Evolutionary conservation across 2,329 filamentous ascomycete species (phyloP).

Genomic region (Alternaria alternata): DNA sequence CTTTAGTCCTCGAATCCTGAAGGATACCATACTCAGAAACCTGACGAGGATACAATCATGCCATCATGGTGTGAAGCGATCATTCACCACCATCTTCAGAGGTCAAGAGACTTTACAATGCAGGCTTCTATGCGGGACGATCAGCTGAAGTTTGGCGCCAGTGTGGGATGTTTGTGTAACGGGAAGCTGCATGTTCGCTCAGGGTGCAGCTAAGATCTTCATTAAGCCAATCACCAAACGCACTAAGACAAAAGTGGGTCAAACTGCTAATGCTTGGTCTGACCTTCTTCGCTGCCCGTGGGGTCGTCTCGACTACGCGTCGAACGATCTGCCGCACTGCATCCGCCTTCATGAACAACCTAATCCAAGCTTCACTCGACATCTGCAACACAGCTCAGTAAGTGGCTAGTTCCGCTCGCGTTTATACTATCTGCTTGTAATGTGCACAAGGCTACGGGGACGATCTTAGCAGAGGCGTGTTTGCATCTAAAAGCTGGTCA

Average conservation of each 20-base stretch:
- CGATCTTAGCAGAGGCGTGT: no score
- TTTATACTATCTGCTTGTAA: background rate
- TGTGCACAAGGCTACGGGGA: background rate
- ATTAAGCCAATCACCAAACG: background rate
- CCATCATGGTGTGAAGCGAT: background rate
- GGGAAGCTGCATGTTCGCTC: background rate
- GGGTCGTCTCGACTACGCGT: background rate
- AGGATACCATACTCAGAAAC: background rate
- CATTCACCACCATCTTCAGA: background rate
- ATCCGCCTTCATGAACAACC: background rate
- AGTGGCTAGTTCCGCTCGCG: background rate
- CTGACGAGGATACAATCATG: background rate
- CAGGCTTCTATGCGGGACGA: background rate
- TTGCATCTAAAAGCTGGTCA: no score
- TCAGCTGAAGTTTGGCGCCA: background rate
- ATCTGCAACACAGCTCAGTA: background rate
- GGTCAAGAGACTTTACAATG: background rate
- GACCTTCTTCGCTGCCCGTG: background rate
- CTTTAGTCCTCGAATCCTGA: background rate
- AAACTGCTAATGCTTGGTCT: conserved; percentile 5
- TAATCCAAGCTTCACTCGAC: background rate
- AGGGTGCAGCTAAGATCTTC: background rate
- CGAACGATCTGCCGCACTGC: background rate
- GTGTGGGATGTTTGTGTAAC: conserved; percentile 1
- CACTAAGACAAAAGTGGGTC: background rate